phyloP scores from a whole-genome alignment of 129 eudicot species.

The Lactuca saligna region DNA sequence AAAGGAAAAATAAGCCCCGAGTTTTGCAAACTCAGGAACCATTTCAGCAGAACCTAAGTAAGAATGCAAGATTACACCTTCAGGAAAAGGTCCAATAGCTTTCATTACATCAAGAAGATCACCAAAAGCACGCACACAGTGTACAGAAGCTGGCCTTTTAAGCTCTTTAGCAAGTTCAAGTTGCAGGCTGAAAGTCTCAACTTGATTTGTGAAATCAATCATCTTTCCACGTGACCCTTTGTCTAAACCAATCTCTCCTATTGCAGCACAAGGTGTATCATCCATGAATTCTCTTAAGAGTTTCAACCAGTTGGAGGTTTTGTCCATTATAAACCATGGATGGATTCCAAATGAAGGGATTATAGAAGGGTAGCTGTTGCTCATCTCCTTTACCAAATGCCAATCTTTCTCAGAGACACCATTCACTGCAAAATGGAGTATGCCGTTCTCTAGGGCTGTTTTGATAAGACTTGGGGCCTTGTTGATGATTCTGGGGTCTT shows the following conservation, averaged over 20 bases:
- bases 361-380: conserved; percentile 47
- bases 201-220: conserved; percentile 67
- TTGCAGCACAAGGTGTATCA: conserved; percentile 72
- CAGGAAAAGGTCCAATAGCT: conserved; percentile 76
- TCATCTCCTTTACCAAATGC: conserved; percentile 76
- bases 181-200: conserved; percentile 68
- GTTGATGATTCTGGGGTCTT: conserved; percentile 56
- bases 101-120: conserved; percentile 75
- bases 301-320: conserved; percentile 64
- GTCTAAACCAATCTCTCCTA: conserved; percentile 92
- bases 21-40: conserved; percentile 82
- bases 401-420: conserved; percentile 82
- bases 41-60: conserved; percentile 92
- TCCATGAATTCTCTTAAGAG: conserved; percentile 47
- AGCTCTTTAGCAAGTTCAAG: conserved; percentile 89
- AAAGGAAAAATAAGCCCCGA: conserved; percentile 91
- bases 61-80: conserved; percentile 83
- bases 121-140: conserved; percentile 95
- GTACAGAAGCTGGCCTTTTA: conserved; percentile 81
- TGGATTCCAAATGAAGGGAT: conserved; percentile 81
- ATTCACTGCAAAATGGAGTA: conserved; percentile 72
- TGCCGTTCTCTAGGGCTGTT: conserved; percentile 55
- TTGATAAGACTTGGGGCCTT: conserved; percentile 52
- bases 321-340: conserved; percentile 64
- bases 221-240: conserved; percentile 64